phyloP scores from a whole-genome alignment of 495 filamentous ascomycete species.

The Xylaria scruposa region DNA sequence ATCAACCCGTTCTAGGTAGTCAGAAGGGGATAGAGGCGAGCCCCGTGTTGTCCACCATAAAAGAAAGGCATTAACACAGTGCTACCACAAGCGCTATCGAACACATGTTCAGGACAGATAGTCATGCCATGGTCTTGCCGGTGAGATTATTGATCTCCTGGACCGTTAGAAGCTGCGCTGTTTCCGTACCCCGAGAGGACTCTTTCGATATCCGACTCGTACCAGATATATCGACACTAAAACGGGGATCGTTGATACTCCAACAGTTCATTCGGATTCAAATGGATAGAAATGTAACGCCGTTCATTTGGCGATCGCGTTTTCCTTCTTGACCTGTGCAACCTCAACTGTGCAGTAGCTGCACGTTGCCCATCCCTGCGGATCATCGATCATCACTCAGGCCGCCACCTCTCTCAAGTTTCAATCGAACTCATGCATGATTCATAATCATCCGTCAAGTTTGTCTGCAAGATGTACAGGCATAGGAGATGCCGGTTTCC shows the following conservation, averaged over 20 bases:
- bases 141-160: neutral
- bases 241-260: neutral
- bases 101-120: neutral
- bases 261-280: neutral
- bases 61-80: neutral
- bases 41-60: neutral
- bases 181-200: slow-evolving; percentile 1
- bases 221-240: neutral
- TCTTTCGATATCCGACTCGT: neutral
- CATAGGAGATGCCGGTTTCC: neutral
- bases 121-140: too few species aligned
- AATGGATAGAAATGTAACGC: neutral
- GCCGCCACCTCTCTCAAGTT: neutral
- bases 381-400: neutral
- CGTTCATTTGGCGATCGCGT: neutral
- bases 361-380: neutral
- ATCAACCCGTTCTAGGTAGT: neutral
- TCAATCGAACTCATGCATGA: neutral
- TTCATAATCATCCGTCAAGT: neutral
- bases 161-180: neutral
- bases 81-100: neutral
- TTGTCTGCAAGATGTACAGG: neutral
- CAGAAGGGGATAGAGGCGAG: neutral
- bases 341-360: neutral
- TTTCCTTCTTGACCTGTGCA: neutral